Evolutionary conservation across 768 basidiomycete species (phyloP), one percentile per base, ranked within the genome.

Genomic region (Pholiota conissans): DNA sequence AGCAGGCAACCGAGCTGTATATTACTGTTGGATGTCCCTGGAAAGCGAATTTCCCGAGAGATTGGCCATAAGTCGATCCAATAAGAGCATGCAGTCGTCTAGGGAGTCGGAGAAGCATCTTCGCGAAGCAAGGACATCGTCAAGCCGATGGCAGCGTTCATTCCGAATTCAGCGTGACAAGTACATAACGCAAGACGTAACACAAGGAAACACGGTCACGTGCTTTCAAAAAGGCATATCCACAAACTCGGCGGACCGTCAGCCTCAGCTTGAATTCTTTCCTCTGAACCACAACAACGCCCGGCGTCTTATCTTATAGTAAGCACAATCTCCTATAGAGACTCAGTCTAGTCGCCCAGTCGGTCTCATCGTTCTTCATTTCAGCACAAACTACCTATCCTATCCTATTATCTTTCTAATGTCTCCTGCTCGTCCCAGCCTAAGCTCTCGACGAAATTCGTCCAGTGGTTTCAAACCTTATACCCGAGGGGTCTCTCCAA

Each of bases 391-490:
- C 65, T 63, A 65, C 40, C 40, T 52, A 58, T 52, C 32, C 55
- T 39, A 58, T 35, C 22, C 55, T 63, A 48, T 48, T 58, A 55
- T 56, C 58, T 51, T 56, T 58, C 50, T 65, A 54, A 64, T 76
- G 74, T 70, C 74, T 60, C 74, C 74, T 56, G 63, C 71, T 55
- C 73, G 74, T 27, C 63, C 71, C 34, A 60, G 42, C 42, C 42
- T 13, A 20, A 45, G 59, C 62, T 56, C 62, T 57, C 62, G 66
- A 58, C 65, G 66, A 42, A 69, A 66, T 59, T 58, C 70, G 56
- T 56, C 64, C 47, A 55, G 58, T 34, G 57, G 59, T 60, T 68
- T 69, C 49, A 76, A 76, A 67, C 76, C 74, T 8, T 76, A 77
- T 59, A 63, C 70, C 34, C 69, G 67, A 46, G 57, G 61, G n/a